These are phyloP conservation scores for Cucurbita argyrosperma DNA, from an alignment of 306 rosid species.

Conservation along the genomic window DNA sequence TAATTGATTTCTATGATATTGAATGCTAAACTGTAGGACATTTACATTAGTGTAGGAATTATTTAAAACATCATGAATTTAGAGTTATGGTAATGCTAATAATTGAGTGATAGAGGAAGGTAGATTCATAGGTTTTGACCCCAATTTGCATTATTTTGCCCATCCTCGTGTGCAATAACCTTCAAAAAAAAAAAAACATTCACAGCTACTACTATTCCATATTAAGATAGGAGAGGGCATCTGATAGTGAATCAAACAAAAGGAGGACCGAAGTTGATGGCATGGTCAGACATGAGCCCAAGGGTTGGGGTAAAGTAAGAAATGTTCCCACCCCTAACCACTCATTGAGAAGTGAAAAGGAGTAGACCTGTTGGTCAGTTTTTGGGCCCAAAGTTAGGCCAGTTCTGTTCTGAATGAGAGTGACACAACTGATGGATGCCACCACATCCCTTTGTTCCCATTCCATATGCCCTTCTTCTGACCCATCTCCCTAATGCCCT, in stretches of 20 bases:
- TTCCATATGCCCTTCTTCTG: not conserved
- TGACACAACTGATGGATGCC: not conserved
- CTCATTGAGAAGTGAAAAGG: not conserved
- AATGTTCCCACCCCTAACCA: not conserved
- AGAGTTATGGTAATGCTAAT: not conserved
- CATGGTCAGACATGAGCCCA: too few species aligned
- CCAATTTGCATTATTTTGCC: not conserved
- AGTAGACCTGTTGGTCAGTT: not conserved
- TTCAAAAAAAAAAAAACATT: too few species aligned
- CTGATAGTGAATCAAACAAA: too few species aligned
- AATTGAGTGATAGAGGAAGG: not conserved
- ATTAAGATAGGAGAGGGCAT: too few species aligned
- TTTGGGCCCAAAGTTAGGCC: constrained; percentile 11
- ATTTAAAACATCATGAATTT: not conserved
- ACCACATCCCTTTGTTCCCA: not conserved
- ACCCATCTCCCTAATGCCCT: not conserved
- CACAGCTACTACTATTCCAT: too few species aligned
- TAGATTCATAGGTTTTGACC: not conserved
- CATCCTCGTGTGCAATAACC: not conserved
- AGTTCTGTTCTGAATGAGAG: constrained; percentile 7
- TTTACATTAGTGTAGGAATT: not conserved
- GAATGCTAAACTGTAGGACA: not conserved
- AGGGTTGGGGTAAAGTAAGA: not conserved
- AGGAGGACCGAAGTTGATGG: too few species aligned
- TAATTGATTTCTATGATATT: not conserved